Percentiles rank a stretch among this genome's conserved stretches.
Conservation (phyloP, 2,329 filamentous ascomycete species). For the Fusarium armeniacum region DNA sequence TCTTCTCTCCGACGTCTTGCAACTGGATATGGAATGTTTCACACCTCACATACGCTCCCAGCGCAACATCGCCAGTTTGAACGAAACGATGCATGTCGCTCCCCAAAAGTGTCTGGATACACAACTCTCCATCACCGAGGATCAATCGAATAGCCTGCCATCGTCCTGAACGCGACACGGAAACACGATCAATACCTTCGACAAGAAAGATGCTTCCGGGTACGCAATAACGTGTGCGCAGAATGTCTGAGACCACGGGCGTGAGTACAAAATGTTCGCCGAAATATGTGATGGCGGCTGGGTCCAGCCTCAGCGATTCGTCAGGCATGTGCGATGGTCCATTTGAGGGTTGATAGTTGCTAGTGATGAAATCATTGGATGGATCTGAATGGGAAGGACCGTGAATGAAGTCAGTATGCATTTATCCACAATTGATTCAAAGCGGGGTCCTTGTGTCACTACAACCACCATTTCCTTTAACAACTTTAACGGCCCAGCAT, state of each 20-base stretch:
- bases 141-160: slow-evolving; percentile 64
- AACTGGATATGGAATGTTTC: slow-evolving; percentile 57
- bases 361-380: background rate
- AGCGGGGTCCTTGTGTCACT: slow-evolving; percentile 39
- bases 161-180: slow-evolving; percentile 54
- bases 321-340: slow-evolving; percentile 46
- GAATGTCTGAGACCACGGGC: slow-evolving; percentile 63
- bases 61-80: slow-evolving; percentile 59
- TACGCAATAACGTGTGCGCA: slow-evolving; percentile 63
- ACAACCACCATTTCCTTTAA: slow-evolving; percentile 12
- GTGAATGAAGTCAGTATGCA: slow-evolving; percentile 45
- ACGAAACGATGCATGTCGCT: slow-evolving; percentile 64
- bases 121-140: slow-evolving; percentile 67
- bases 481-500: slow-evolving; percentile 49
- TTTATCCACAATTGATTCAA: slow-evolving; percentile 47
- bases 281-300: slow-evolving; percentile 48
- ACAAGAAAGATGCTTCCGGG: slow-evolving; percentile 66
- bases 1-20: slow-evolving; percentile 28
- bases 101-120: slow-evolving; percentile 66
- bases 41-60: slow-evolving; percentile 65
- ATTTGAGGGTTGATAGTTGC: slow-evolving; percentile 18
- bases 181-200: slow-evolving; percentile 58
- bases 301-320: slow-evolving; percentile 42
- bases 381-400: background rate
- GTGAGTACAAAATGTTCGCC: slow-evolving; percentile 49